Evolutionary conservation across 1,284 basidiomycete species (phyloP).

Genomic region (Gymnopus androsaceus): DNA sequence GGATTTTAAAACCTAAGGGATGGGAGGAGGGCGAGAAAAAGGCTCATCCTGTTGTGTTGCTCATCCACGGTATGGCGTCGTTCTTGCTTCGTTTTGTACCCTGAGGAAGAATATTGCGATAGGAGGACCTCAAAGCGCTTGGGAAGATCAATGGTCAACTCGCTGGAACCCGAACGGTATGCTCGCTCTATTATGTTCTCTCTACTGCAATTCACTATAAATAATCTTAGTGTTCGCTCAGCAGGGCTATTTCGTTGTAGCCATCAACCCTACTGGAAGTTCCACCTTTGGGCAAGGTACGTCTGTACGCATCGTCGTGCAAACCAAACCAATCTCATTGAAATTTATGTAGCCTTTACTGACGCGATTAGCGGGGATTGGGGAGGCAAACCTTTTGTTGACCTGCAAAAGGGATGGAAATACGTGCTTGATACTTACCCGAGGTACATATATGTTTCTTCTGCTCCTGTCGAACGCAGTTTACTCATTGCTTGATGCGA

Average conservation of each 20-base stretch:
- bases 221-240: constrained; percentile 64
- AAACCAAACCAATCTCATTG: not conserved
- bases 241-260: constrained; percentile 83
- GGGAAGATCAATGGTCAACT: constrained; percentile 83
- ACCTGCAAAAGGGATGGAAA: constrained; percentile 78
- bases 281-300: constrained; percentile 85
- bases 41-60: constrained; percentile 73
- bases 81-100: constrained; percentile 9
- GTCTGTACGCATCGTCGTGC: constrained; percentile 10
- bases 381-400: constrained; percentile 86
- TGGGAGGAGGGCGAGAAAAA: constrained; percentile 66
- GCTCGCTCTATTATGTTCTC: constrained; percentile 13
- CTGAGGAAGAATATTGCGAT: too few species aligned
- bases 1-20: constrained; percentile 77
- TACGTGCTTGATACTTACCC: constrained; percentile 70
- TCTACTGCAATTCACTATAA: not conserved
- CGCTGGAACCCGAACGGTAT: constrained; percentile 86
- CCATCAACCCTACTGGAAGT: constrained; percentile 88
- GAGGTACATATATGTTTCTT: constrained; percentile 43
- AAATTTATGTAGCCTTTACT: constrained; percentile 62
- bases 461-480: not conserved
- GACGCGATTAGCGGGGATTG: constrained; percentile 79
- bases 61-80: constrained; percentile 63
- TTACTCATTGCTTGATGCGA: not conserved
- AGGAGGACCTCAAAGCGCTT: constrained; percentile 79